Evolutionary conservation across 345 rosid genomes (phyloP).

Genomic region (Camelina neglecta): DNA sequence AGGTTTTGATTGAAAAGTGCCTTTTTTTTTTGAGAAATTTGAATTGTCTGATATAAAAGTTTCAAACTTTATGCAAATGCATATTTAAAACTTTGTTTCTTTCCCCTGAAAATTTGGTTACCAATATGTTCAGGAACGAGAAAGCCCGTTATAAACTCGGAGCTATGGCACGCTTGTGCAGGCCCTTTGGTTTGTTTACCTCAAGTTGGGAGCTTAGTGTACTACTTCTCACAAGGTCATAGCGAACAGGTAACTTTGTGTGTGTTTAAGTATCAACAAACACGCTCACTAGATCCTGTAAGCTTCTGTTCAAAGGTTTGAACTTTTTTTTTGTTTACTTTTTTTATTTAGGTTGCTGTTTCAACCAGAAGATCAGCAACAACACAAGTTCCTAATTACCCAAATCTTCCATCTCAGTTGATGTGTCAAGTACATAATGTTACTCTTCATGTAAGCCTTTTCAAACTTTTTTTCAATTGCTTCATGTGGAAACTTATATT

Average conservation of each 20-base stretch:
- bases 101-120: not conserved
- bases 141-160: slow-evolving; percentile 72
- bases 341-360: slow-evolving; percentile 71
- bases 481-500: not conserved
- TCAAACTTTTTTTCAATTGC: not conserved
- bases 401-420: slow-evolving; percentile 91
- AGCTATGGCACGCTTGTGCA: slow-evolving; percentile 99
- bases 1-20: not conserved
- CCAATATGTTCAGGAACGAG: slow-evolving; percentile 57
- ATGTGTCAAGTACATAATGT: slow-evolving; percentile 98
- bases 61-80: not conserved
- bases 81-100: not conserved
- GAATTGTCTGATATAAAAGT: not conserved
- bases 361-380: slow-evolving; percentile 91
- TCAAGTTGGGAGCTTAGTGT: slow-evolving; percentile 91
- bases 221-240: slow-evolving; percentile 98
- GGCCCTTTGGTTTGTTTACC: slow-evolving; percentile 97
- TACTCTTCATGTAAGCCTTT: slow-evolving; percentile 72
- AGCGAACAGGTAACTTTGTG: slow-evolving; percentile 81
- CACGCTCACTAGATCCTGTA: slow-evolving; percentile 16
- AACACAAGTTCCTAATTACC: slow-evolving; percentile 92
- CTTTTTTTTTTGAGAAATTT: not conserved
- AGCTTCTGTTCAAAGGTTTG: not conserved
- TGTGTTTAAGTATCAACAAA: not conserved
- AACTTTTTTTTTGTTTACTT: not conserved